A percentile compares a stretch with the other conserved stretches of the same genome.
Evolutionary conservation across 1,284 basidiomycete species (phyloP).

Genomic region (Hymenochaete sp.): DNA sequence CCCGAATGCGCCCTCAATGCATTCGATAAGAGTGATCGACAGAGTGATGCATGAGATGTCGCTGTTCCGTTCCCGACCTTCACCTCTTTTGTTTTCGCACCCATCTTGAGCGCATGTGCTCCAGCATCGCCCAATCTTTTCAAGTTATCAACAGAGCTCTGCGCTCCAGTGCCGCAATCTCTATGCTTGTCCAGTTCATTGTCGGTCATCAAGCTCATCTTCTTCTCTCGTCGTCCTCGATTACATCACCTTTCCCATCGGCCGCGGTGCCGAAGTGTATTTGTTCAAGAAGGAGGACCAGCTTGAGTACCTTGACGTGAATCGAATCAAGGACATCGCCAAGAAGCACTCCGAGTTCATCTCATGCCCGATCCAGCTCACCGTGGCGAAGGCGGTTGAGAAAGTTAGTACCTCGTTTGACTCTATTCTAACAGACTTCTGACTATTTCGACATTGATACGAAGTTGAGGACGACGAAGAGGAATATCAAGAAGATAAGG

Average conservation of each 20-base stretch:
- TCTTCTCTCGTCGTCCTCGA: slow-evolving; percentile 98
- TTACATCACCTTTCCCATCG: slow-evolving; percentile 81
- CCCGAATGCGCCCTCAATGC: slow-evolving; percentile 94
- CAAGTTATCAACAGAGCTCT: slow-evolving; percentile 98
- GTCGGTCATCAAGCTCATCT: slow-evolving; percentile 99
- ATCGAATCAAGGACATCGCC: slow-evolving; percentile 98
- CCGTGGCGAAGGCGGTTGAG: slow-evolving; percentile 98
- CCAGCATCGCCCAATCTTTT: slow-evolving; percentile 13
- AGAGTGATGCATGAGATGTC: too few species aligned
- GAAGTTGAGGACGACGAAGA: slow-evolving; percentile 83
- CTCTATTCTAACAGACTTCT: not conserved
- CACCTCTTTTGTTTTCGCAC: too few species aligned
- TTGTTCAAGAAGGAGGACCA: slow-evolving; percentile 98
- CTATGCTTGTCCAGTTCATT: slow-evolving; percentile 93
- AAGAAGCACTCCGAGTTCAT: slow-evolving; percentile 99
- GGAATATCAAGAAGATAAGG: slow-evolving; percentile 67
- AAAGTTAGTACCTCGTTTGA: slow-evolving; percentile 46
- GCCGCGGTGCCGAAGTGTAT: slow-evolving; percentile 92
- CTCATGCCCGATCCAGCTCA: slow-evolving; percentile 98
- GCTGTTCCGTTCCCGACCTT: too few species aligned
- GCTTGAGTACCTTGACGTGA: slow-evolving; percentile 98
- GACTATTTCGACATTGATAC: slow-evolving; percentile 30
- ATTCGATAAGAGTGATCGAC: slow-evolving; percentile 96
- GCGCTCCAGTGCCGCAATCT: slow-evolving; percentile 93
- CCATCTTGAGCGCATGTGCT: too few species aligned